Conservation (phyloP, 208 protist species). For the Leishmania turanica region DNA sequence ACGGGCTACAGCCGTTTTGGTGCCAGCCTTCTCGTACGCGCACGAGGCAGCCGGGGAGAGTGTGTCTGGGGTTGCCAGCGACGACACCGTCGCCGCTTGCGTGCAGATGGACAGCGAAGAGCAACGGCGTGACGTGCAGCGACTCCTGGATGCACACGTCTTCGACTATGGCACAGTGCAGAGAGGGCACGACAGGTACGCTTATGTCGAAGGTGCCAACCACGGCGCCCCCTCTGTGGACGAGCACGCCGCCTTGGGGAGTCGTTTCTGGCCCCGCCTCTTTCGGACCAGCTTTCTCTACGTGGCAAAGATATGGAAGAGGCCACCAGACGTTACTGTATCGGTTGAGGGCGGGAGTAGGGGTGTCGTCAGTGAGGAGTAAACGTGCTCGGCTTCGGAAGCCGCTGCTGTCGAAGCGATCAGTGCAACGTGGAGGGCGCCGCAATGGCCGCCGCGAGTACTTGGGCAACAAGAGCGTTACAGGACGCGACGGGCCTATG, state of each 20-base stretch:
- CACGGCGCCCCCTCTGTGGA: not conserved
- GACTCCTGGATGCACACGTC: conserved; percentile 23
- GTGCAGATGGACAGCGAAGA: conserved; percentile 14
- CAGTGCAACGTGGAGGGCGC: no score
- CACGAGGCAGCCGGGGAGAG: conserved; percentile 17
- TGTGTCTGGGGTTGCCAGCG: not conserved
- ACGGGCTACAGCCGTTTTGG: not conserved
- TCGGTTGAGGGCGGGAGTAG: not conserved
- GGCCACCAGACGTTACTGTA: conserved; percentile 2
- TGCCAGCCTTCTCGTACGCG: conserved; percentile 29
- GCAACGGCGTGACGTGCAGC: conserved; percentile 16
- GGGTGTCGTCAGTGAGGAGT: not conserved
- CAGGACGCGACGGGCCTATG: not conserved
- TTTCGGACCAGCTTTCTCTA: conserved; percentile 84
- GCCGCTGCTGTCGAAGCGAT: not conserved
- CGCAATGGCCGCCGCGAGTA: not conserved
- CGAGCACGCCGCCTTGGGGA: conserved; percentile 13
- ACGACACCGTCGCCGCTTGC: conserved; percentile 9
- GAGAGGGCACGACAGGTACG: conserved; percentile 1
- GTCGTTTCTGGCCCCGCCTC: conserved; percentile 68
- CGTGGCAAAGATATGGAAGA: conserved; percentile 81
- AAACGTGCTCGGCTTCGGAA: not conserved
- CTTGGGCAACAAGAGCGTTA: no score
- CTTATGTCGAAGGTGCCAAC: not conserved
- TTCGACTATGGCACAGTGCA: conserved; percentile 34